Conservation (phyloP, 139 green algal genomes). For the Chlorella sp. region DNA sequence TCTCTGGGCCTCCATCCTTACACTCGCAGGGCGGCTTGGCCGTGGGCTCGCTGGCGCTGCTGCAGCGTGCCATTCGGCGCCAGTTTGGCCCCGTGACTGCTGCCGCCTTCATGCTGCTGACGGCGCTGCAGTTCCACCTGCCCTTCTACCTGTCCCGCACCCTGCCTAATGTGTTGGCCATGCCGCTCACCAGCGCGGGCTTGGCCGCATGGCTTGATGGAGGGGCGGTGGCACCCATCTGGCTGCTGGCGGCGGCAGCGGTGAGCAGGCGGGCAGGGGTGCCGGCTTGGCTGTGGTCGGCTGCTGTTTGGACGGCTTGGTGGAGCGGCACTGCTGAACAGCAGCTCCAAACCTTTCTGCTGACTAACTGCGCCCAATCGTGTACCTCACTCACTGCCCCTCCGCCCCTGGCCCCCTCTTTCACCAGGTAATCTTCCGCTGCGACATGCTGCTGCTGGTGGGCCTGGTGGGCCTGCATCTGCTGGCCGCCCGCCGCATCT, state of each 20-base stretch:
- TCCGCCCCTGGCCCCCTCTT: neutral
- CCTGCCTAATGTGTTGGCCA: slow-evolving; percentile 87
- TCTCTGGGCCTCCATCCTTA: no score
- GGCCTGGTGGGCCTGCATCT: slow-evolving; percentile 71
- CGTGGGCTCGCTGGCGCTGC: slow-evolving; percentile 32
- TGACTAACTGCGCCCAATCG: neutral
- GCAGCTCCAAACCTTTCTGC: neutral
- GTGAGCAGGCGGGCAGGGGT: no score
- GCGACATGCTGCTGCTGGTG: slow-evolving; percentile 79
- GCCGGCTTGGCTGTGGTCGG: no score
- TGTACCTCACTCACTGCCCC: neutral
- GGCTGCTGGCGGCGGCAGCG: slow-evolving; percentile 51
- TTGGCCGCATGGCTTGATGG: slow-evolving; percentile 56
- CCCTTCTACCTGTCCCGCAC: slow-evolving; percentile 80
- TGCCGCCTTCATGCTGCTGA: slow-evolving; percentile 53
- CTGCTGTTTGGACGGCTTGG: no score
- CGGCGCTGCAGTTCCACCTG: slow-evolving; percentile 85
- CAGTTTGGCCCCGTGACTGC: slow-evolving; percentile 34
- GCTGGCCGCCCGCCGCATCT: slow-evolving; percentile 52
- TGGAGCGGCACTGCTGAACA: neutral
- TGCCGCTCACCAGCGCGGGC: slow-evolving; percentile 60
- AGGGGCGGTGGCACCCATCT: slow-evolving; percentile 24
- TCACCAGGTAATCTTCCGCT: slow-evolving; percentile 74
- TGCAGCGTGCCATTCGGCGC: slow-evolving; percentile 15
- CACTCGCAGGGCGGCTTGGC: slow-evolving; percentile 34